phyloP scores from a whole-genome alignment of 305 asterid genomes.

The Nicotiana rustica region DNA sequence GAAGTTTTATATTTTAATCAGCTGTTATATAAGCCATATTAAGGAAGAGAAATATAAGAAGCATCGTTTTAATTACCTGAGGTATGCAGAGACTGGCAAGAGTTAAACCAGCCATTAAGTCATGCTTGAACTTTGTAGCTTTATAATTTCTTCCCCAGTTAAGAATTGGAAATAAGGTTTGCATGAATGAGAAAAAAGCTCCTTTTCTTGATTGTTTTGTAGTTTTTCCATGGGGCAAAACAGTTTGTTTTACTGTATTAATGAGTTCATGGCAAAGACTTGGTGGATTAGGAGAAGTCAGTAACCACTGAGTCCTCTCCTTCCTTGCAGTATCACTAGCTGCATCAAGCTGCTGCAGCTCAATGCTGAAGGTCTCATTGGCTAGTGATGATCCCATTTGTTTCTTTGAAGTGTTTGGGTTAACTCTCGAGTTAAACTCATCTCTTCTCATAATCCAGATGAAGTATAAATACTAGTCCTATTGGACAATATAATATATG shows the following conservation, averaged over 20 bases:
- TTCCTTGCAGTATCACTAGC: conserved; percentile 35
- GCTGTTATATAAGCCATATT: neutral
- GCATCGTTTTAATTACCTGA: conserved; percentile 50
- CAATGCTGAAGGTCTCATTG: conserved; percentile 36
- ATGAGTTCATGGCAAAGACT: conserved; percentile 50
- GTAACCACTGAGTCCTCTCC: conserved; percentile 67
- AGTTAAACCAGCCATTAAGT: conserved; percentile 83
- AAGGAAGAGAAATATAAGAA: neutral
- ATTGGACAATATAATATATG: too few relatives aligned
- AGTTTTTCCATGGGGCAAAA: conserved; percentile 41
- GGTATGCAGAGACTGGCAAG: conserved; percentile 94
- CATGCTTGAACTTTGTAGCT: conserved; percentile 70
- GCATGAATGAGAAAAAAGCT: conserved; percentile 44
- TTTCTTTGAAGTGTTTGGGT: conserved; percentile 40
- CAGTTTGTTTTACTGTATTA: conserved; percentile 45
- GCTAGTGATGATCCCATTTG: conserved; percentile 26
- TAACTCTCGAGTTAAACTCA: conserved; percentile 23
- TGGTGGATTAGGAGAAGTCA: conserved; percentile 76
- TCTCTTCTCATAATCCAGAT: neutral
- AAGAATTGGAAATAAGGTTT: conserved; percentile 70
- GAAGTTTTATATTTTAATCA: neutral
- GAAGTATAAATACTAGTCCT: conserved; percentile 22
- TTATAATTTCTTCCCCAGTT: conserved; percentile 73
- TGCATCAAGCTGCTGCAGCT: conserved; percentile 45
- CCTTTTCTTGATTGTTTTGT: conserved; percentile 34